Evolutionary conservation across 192 early-diverging fungal genomes (phyloP), one percentile per base, ranked within the genome.

Genomic region (Backusella tarrabulga): DNA sequence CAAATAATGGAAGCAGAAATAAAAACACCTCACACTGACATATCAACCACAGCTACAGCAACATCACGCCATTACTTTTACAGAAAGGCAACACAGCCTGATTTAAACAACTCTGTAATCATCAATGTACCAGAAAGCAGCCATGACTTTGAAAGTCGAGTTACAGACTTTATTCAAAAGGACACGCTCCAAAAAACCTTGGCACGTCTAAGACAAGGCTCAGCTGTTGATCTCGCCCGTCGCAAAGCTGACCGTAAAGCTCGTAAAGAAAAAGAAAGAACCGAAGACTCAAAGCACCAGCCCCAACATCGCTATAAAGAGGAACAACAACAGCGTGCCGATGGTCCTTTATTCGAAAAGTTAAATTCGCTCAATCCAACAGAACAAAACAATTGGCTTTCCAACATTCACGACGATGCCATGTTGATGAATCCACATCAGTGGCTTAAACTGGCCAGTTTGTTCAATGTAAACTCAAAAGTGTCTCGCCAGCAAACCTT

Each of bases 391-490:
- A 29, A 70, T 19, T 80, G 74, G 56, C 32, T 76, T 60, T n/a
- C 36, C 32, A 72, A 76, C 52, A 71, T 80, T 38, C 52, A 76
- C 3, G 74, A 80, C 42, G 79, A 80, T 52, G 74, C 79, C 19
- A 75, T 69, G 70, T 46, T 76, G 63, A 75, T 72, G 73, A 74
- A 82, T 26, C 80, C 80, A 21, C 80, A 82, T 75, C 80, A 78
- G 67, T 82, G 77, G 72, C 68, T 82, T 15, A 70, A 68, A 26
- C 44, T 77, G 17, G 80, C 80, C 1, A 75, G 54, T 34, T 52
- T 82, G 21, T 82, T 82, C 34, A 70, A 82, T 66, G 71, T 78
- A 6, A 73, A 82, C 41, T 74, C 80, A 7, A 82, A 76, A 42
- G 67, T 71, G 1, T 54, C 73, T 1, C 73, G 72, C 29, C 77